Evolutionary conservation across 371 early-diverging fungal species (phyloP).

Genomic region (Lichtheimia ramosa): DNA sequence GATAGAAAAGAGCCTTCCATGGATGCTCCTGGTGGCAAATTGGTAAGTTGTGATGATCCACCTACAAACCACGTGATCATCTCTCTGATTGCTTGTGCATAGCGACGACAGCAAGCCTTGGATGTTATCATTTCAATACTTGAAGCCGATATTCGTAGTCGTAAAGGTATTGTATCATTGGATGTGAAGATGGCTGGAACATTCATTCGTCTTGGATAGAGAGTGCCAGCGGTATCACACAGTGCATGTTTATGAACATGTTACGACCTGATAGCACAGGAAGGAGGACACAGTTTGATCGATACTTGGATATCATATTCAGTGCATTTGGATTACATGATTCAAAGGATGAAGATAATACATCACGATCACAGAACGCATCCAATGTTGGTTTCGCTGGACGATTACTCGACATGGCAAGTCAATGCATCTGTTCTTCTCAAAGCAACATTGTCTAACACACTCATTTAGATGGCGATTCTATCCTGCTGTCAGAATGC

Average conservation of each 20-base stretch:
- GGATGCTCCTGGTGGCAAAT: conserved; percentile 6
- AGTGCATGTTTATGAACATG: conserved; percentile 11
- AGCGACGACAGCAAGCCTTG: conserved; percentile 15
- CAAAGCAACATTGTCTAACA: no score
- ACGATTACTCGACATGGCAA: conserved; percentile 21
- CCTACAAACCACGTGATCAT: neutral
- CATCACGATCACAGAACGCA: neutral
- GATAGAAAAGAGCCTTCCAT: conserved; percentile 3
- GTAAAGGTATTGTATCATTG: conserved; percentile 7
- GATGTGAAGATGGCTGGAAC: neutral
- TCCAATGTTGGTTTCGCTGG: conserved; percentile 13
- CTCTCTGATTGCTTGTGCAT: neutral
- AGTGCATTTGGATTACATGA: conserved; percentile 10
- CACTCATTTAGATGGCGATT: conserved; percentile 10
- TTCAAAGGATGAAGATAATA: neutral
- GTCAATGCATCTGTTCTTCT: neutral
- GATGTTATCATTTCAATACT: conserved; percentile 12
- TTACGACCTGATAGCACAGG: conserved; percentile 15
- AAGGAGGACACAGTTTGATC: conserved; percentile 14
- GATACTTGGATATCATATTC: conserved; percentile 21
- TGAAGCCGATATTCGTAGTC: conserved; percentile 13
- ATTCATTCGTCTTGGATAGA: neutral
- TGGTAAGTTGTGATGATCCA: conserved; percentile 4
- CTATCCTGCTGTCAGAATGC: conserved; percentile 16
- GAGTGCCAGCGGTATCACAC: neutral